Conservation (phyloP, 148 eudicot species). For the Fallopia convolvulus region DNA sequence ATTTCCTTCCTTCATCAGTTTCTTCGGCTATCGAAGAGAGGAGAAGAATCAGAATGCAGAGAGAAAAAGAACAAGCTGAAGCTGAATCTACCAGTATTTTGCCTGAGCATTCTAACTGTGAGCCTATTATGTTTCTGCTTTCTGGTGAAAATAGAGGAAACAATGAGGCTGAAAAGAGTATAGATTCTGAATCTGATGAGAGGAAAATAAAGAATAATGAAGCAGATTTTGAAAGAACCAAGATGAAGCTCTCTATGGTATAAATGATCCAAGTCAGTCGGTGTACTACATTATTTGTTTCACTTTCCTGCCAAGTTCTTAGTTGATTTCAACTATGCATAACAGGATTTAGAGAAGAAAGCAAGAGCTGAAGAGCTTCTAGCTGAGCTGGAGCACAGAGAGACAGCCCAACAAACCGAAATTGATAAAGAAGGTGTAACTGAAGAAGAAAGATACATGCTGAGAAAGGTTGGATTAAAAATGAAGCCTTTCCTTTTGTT, state of each 20-base stretch:
- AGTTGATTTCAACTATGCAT: conserved; percentile 19
- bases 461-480: conserved; percentile 84
- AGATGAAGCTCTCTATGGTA: conserved; percentile 63
- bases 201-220: conserved; percentile 36
- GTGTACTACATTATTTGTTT: conserved; percentile 8
- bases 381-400: conserved; percentile 60
- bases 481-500: conserved; percentile 86
- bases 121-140: conserved; percentile 16
- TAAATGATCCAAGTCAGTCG: conserved; percentile 15
- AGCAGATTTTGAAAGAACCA: conserved; percentile 43
- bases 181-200: conserved; percentile 20
- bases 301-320: conserved; percentile 4
- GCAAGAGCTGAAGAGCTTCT: conserved; percentile 68
- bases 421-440: conserved; percentile 86
- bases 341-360: conserved; percentile 59
- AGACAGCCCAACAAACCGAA: conserved; percentile 39
- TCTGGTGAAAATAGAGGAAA: conserved; percentile 21
- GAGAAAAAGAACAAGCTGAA: conserved; percentile 17
- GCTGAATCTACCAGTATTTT: conserved; percentile 20
- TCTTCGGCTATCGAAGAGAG: conserved; percentile 82
- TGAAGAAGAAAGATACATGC: conserved; percentile 92
- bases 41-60: conserved; percentile 38
- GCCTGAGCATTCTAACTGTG: conserved; percentile 17
- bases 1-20: conserved; percentile 86
- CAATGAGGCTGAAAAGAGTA: conserved; percentile 20